A percentile compares a stretch with the other conserved stretches of the same genome.
phyloP scores from a whole-genome alignment of 1,284 basidiomycete genomes.

The Leccinum fuscescens region DNA sequence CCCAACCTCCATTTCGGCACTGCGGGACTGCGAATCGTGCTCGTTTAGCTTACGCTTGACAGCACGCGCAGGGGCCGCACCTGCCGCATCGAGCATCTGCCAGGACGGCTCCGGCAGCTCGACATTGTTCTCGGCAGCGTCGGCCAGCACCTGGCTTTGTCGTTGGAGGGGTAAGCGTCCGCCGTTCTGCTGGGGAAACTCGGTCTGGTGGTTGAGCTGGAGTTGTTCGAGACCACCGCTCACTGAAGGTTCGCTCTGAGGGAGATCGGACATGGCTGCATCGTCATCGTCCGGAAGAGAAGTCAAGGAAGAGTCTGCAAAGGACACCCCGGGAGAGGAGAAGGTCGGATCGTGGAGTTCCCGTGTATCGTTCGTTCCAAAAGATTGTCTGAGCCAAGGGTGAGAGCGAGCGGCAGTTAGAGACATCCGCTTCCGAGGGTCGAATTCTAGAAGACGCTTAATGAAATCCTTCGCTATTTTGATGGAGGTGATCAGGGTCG shows the following conservation, averaged over 20 bases:
- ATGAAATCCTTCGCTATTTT: conserved; percentile 38
- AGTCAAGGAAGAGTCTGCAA: conserved; percentile 21
- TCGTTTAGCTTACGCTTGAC: conserved; percentile 35
- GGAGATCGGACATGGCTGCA: conserved; percentile 32
- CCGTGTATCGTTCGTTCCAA: background rate
- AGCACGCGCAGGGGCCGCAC: conserved; percentile 27
- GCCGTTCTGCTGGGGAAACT: conserved; percentile 6
- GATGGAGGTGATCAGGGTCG: conserved; percentile 2
- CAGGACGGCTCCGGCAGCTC: conserved; percentile 30
- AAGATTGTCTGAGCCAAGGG: conserved; percentile 53
- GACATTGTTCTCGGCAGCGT: conserved; percentile 29
- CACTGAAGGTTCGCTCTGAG: conserved; percentile 33
- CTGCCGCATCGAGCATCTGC: conserved; percentile 31
- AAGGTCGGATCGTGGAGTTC: conserved; percentile 13
- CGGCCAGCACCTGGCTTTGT: conserved; percentile 45
- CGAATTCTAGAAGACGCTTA: conserved; percentile 39
- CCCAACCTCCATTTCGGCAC: conserved; percentile 13
- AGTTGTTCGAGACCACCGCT: conserved; percentile 37
- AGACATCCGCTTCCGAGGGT: conserved; percentile 57
- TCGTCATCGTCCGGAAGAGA: conserved; percentile 30
- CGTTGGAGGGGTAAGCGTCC: conserved; percentile 42
- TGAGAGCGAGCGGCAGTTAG: conserved; percentile 59
- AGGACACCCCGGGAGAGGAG: conserved; percentile 19
- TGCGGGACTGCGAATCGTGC: conserved; percentile 24
- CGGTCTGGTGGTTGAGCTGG: conserved; percentile 21